Conservation (phyloP, 495 filamentous ascomycete species). For the Xylaria palmicola region DNA sequence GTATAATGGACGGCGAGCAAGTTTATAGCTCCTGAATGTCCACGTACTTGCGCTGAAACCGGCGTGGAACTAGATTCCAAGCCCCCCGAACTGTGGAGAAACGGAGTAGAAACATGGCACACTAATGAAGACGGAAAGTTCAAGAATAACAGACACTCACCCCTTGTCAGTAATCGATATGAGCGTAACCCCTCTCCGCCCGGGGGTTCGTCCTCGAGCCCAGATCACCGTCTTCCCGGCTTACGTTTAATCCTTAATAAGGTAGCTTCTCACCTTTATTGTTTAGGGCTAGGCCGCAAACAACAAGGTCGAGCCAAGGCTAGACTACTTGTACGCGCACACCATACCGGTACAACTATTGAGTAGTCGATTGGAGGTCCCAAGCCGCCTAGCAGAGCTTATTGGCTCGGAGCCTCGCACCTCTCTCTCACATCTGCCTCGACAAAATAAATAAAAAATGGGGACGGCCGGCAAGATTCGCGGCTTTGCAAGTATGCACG, state of each 20-base stretch:
- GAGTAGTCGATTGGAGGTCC: background rate
- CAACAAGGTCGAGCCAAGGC: background rate
- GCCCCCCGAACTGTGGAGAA: background rate
- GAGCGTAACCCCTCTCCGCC: background rate
- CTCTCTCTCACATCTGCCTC: background rate
- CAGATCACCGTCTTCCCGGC: background rate
- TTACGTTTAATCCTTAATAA: background rate
- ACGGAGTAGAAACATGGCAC: background rate
- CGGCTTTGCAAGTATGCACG: background rate
- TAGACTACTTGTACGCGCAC: background rate
- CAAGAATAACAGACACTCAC: background rate
- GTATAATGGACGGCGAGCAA: too few species aligned
- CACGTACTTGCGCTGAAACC: background rate
- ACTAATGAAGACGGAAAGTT: background rate
- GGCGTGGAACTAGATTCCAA: background rate
- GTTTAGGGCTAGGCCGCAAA: background rate
- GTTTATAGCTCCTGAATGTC: background rate
- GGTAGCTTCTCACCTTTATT: background rate
- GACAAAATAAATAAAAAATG: too few species aligned
- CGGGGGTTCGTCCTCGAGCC: too few species aligned
- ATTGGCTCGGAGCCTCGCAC: background rate
- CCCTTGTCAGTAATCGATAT: background rate
- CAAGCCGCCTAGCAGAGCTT: background rate
- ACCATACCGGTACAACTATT: background rate
- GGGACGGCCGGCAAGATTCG: background rate